phyloP scores from a whole-genome alignment of 306 rosid species.

The Aeschynomene evenia region DNA sequence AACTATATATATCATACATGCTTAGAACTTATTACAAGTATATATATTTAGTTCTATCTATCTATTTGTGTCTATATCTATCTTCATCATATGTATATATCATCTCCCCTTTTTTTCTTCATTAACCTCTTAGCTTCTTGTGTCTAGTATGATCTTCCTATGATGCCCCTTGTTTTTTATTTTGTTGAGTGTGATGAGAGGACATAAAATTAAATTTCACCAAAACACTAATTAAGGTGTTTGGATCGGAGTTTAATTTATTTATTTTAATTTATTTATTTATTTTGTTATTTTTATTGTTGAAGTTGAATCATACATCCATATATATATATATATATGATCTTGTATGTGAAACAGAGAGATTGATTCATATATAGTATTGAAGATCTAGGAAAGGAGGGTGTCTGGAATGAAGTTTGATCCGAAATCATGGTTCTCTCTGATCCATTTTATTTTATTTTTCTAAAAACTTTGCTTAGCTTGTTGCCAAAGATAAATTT shows the following conservation, averaged over 20 bases:
- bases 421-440: constrained; percentile 55
- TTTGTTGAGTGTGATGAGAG: background rate
- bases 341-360: background rate
- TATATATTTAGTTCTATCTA: too few species aligned
- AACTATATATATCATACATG: constrained; percentile 12
- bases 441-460: background rate
- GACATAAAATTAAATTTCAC: background rate
- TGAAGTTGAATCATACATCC: constrained; percentile 16
- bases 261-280: too few species aligned
- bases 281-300: background rate
- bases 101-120: background rate
- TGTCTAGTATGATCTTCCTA: too few species aligned
- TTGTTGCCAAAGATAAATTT: background rate
- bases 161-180: background rate
- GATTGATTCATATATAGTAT: background rate
- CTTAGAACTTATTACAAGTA: too few species aligned
- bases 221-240: background rate
- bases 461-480: background rate
- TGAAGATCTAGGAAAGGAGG: constrained; percentile 44
- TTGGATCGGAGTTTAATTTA: background rate
- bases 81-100: background rate
- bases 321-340: too few species aligned
- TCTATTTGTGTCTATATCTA: background rate
- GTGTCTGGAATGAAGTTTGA: constrained; percentile 63
- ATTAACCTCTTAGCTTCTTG: background rate